These are phyloP conservation scores for Lasiosphaeris hirsuta DNA, from an alignment of 495 filamentous ascomycete species.

Conservation along the genomic window DNA sequence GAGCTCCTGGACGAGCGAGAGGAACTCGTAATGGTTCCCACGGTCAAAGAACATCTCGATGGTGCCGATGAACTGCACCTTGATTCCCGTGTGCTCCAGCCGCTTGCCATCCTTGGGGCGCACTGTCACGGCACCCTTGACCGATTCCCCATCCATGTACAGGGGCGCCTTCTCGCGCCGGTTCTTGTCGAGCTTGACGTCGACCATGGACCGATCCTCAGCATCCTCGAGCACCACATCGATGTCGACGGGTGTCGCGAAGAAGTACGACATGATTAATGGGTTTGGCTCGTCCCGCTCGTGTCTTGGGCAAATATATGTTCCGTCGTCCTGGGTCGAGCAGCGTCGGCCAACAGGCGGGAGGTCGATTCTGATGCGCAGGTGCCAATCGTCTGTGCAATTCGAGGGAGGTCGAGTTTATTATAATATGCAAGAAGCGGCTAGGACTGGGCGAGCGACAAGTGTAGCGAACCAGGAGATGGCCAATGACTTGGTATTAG, in stretches of 20 bases:
- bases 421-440: too few relatives aligned
- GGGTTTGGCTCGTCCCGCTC: background rate
- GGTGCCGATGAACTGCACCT: slow-evolving; percentile 98
- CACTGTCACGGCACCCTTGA: slow-evolving; percentile 91
- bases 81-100: slow-evolving; percentile 97
- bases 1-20: slow-evolving; percentile 91
- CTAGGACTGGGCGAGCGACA: too few relatives aligned
- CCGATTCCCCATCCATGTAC: slow-evolving; percentile 97
- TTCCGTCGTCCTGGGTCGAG: background rate
- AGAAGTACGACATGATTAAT: slow-evolving; percentile 85
- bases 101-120: slow-evolving; percentile 97
- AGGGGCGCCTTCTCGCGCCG: slow-evolving; percentile 92
- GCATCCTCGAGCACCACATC: slow-evolving; percentile 94
- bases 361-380: background rate
- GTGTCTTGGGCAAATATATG: background rate
- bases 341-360: background rate
- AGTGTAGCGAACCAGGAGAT: background rate
- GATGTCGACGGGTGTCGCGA: slow-evolving; percentile 96
- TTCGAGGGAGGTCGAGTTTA: background rate
- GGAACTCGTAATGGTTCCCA: slow-evolving; percentile 98
- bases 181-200: slow-evolving; percentile 97
- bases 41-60: slow-evolving; percentile 99
- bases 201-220: slow-evolving; percentile 90
- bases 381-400: too few relatives aligned
- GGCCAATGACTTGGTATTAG: background rate